phyloP scores from a whole-genome alignment of 257 asterid genomes.

The Ehretia macrophylla region DNA sequence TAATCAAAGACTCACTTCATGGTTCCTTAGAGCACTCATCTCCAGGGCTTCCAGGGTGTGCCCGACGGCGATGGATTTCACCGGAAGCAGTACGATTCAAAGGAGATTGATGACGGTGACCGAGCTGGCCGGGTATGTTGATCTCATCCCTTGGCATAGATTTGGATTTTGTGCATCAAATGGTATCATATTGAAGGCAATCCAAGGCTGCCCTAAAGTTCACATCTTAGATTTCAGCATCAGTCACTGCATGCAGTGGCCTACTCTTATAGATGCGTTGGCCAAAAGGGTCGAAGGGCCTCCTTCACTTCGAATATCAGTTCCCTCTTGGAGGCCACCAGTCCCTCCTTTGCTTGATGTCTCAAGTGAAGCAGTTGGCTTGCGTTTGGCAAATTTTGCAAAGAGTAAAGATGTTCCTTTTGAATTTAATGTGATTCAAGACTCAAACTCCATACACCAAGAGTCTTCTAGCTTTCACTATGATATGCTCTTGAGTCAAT shows the following conservation, averaged over 20 bases:
- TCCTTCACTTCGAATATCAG: constrained; percentile 44
- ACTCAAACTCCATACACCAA: not conserved
- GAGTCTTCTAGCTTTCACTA: constrained; percentile 13
- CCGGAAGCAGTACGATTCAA: constrained; percentile 12
- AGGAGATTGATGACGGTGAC: constrained; percentile 57
- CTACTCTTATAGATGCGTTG: constrained; percentile 59
- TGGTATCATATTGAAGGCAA: constrained; percentile 43
- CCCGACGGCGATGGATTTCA: constrained; percentile 36
- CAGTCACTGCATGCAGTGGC: constrained; percentile 88
- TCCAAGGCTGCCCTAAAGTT: constrained; percentile 33
- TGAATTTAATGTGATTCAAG: constrained; percentile 48
- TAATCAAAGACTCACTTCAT: constrained; percentile 66
- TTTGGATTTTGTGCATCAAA: constrained; percentile 74
- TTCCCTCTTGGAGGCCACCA: constrained; percentile 50
- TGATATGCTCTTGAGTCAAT: constrained; percentile 29
- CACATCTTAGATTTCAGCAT: constrained; percentile 68
- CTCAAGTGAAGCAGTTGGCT: constrained; percentile 52
- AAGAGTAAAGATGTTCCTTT: constrained; percentile 56
- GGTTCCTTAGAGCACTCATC: constrained; percentile 56
- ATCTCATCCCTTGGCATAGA: constrained; percentile 76
- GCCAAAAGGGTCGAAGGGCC: constrained; percentile 42
- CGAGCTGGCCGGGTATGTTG: constrained; percentile 75
- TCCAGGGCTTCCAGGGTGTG: constrained; percentile 57
- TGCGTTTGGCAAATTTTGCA: constrained; percentile 54
- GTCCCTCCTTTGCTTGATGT: constrained; percentile 63